Base-by-base conservation (phyloP, 805 yeast species). In the Schizosaccharomyces octosporus region DNA sequence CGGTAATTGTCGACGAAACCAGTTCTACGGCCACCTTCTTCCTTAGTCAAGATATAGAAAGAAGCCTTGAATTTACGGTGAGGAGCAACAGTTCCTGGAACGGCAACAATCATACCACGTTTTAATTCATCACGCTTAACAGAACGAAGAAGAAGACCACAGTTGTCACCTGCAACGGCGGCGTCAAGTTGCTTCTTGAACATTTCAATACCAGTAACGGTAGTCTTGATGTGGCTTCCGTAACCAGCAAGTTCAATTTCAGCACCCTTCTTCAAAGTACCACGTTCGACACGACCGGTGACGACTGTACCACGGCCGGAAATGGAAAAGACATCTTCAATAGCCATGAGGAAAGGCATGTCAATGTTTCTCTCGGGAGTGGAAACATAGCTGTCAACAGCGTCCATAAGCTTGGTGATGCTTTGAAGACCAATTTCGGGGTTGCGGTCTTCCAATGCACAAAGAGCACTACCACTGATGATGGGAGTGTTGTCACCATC, bases 231-330 rank as follows among this genome's bases (percentile, higher is more conserved):
- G 67, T 95, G 90, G 72, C 81, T 81, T 76, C 84, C 83, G 80
- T 78, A 81, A 72, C 98, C 98, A 65, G 93, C 96, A 72, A 93
- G 83, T 80, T 93, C 97, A 69, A 93, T 78, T 79, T 93, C 97
- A 76, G 90, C 97, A 77, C 97, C 97, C 80, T 89, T 89, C 84
- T 87, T 87, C 75, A 93, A 81, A 67, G 82, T 76, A 77, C 98
- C 98, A 79, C 98, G 88, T 80, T 90, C 97, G 68, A 88, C 98
- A 78, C 97, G 86, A 74, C 98, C 98, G 63, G 97, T 86, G 69
- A 87, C 96, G 67, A 93, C 98, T 64, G 98, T 93, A 78, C 98
- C 98, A 82, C 98, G 90, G 76, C 99, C 99, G 58, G 97, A 87
- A 68, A 93, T 93, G 63, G 97, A 87, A 81, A 90, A 93, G 65